phyloP scores from a whole-genome alignment of 2,329 filamentous ascomycete species.

The Aspergillus tamarii region DNA sequence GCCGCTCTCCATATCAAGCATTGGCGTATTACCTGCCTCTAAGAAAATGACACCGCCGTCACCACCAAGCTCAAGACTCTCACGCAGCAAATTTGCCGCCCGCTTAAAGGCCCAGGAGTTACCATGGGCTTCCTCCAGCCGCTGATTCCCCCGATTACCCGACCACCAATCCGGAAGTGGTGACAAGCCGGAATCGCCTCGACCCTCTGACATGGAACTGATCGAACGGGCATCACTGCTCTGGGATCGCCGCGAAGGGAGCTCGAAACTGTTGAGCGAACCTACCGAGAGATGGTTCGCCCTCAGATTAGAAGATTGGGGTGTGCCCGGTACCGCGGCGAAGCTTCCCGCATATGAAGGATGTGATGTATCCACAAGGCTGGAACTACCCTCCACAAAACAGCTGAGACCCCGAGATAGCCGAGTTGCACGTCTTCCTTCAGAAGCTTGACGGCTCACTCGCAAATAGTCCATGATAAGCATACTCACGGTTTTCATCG shows the following conservation, averaged over 20 bases:
- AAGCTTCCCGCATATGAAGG: constrained; percentile 28
- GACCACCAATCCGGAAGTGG: constrained; percentile 39
- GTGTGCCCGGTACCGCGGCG: constrained; percentile 21
- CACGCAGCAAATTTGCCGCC: constrained; percentile 52
- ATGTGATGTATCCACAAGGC: constrained; percentile 36
- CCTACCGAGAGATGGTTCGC: constrained; percentile 27
- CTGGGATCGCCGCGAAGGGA: constrained; percentile 29
- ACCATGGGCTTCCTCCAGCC: constrained; percentile 38
- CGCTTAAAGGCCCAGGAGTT: constrained; percentile 50
- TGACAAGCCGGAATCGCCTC: constrained; percentile 30
- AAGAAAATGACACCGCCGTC: constrained; percentile 52
- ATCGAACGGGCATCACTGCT: constrained; percentile 32
- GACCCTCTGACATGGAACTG: constrained; percentile 32
- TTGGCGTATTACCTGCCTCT: constrained; percentile 33
- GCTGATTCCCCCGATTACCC: constrained; percentile 28
- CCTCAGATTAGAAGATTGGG: constrained; percentile 26
- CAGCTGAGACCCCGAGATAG: constrained; percentile 58
- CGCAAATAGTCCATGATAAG: constrained; percentile 66
- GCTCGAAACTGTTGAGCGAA: constrained; percentile 28
- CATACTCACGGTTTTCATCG: constrained; percentile 59
- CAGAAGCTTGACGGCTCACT: constrained; percentile 53
- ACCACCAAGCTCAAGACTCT: constrained; percentile 49
- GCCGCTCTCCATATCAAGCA: constrained; percentile 32
- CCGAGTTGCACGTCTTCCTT: constrained; percentile 58
- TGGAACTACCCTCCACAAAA: constrained; percentile 57